Base-by-base conservation (phyloP, 2,329 filamentous ascomycete genomes). In the Rhinocladiella similis region DNA sequence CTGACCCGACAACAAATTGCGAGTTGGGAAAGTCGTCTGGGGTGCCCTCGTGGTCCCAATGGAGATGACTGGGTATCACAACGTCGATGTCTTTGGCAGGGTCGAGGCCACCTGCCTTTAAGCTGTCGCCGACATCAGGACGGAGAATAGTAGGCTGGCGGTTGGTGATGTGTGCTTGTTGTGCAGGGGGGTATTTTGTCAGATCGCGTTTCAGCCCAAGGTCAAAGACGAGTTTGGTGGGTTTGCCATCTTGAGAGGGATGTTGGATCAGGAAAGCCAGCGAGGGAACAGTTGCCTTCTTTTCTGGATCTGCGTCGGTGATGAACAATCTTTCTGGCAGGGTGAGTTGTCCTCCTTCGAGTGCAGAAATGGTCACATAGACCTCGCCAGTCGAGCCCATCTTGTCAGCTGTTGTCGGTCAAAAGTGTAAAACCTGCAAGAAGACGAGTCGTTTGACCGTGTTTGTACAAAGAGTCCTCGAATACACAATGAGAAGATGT, bases 211-310 rank as follows among this genome's bases (percentile, higher is more conserved):
- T 77, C 18, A 82, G 68, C 7, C 81, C 80, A 7, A 84, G 74
- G 62, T 83, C 81, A 66, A 83, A 83, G 59, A 83, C 67, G 6
- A 82, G 69, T 65, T 54, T 63, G n/a, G 56, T 50, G 47, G 50
- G 42, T 42, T 60, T 50, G 5, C 50, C 53, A 50, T 59, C 51
- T 1, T 54, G 22, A 3, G 74, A 69, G 1, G 73, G 71, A 59
- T 83, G 80, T 22, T 71, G 74, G 33, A 83, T 74, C 1, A 84
- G 70, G 62, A 83, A 84, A 1, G 75, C 75, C 2, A 83, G 69
- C 0, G 79, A 82, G 1, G 81, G 81, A 0, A 83, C 80, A 2
- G 77, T 81, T 3, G 70, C 70, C 54, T 72, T 70, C 19, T 75
- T 75, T 5, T 72, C 67, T 2, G 73, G 71, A 46, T 75, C 72